Evolutionary conservation across 768 basidiomycete genomes (phyloP).

Genomic region (Rubroboletus pulcherrimus): DNA sequence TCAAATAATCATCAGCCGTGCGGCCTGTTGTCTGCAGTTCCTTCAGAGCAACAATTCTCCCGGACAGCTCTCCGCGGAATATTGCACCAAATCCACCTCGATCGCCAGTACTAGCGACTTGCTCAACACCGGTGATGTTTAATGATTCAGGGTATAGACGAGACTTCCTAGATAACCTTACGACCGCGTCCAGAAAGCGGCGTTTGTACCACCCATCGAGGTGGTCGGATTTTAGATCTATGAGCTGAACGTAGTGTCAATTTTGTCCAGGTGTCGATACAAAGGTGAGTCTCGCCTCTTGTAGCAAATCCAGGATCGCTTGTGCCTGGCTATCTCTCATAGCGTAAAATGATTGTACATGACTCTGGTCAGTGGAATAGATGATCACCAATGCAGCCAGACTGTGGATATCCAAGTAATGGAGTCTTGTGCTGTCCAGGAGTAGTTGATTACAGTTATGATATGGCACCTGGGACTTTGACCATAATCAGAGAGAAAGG

Average conservation of each 20-base stretch:
- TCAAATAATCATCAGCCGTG: conserved; percentile 23
- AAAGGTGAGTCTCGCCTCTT: conserved; percentile 11
- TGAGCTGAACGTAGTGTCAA: conserved; percentile 17
- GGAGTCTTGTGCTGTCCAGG: conserved; percentile 8
- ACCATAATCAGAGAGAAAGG: neutral
- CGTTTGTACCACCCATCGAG: conserved; percentile 27
- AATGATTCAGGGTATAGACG: conserved; percentile 28
- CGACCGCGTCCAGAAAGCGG: conserved; percentile 27
- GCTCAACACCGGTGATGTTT: conserved; percentile 16
- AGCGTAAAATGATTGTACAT: conserved; percentile 18
- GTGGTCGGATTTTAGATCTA: conserved; percentile 19
- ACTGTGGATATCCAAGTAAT: conserved; percentile 21
- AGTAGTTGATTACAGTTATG: conserved; percentile 24
- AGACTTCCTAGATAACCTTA: conserved; percentile 29
- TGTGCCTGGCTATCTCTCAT: conserved; percentile 24
- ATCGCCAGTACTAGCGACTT: conserved; percentile 9
- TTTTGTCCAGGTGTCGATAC: neutral
- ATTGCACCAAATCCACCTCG: conserved; percentile 34
- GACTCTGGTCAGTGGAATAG: conserved; percentile 15
- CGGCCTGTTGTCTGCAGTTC: conserved; percentile 20
- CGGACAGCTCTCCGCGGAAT: conserved; percentile 26
- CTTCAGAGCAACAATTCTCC: conserved; percentile 31
- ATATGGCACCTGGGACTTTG: conserved; percentile 13
- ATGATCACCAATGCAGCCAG: conserved; percentile 23
- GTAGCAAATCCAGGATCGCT: conserved; percentile 25